A percentile compares a stretch with the other conserved stretches of the same genome.
Conservation (phyloP, 2,329 filamentous ascomycete species). For the Atkinsonella texensis region DNA sequence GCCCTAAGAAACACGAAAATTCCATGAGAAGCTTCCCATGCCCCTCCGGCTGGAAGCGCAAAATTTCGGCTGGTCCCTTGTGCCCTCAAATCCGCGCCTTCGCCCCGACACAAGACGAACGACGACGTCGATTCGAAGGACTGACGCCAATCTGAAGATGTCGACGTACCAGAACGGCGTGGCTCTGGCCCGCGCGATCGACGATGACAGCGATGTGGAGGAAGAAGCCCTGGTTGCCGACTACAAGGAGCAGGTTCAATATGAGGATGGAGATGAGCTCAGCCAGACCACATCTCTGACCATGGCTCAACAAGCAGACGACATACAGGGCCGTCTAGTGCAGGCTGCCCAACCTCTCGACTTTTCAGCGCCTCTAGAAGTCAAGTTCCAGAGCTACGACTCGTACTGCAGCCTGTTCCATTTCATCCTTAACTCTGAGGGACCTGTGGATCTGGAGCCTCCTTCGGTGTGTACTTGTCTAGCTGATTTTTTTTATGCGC, state of each 20-base stretch:
- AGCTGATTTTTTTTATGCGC: not conserved
- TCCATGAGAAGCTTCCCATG: conserved; percentile 14
- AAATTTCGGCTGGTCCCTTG: conserved; percentile 21
- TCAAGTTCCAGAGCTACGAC: conserved; percentile 98
- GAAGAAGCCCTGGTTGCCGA: conserved; percentile 93
- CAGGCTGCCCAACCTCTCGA: conserved; percentile 91
- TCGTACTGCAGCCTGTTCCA: conserved; percentile 99
- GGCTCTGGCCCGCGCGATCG: conserved; percentile 46
- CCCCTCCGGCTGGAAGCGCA: conserved; percentile 19
- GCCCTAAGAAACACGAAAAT: conserved; percentile 27
- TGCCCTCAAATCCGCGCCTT: conserved; percentile 15
- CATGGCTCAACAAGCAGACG: conserved; percentile 66
- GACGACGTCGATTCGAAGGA: not conserved
- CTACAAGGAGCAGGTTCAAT: conserved; percentile 93
- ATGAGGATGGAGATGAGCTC: conserved; percentile 73
- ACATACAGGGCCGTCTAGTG: conserved; percentile 83
- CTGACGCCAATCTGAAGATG: conserved; percentile 27
- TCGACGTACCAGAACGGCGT: conserved; percentile 50
- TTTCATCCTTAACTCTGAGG: conserved; percentile 97
- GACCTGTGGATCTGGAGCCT: conserved; percentile 93
- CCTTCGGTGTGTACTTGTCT: conserved; percentile 59
- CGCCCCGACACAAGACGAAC: conserved; percentile 12
- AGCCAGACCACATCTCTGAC: conserved; percentile 60
- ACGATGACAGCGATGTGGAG: conserved; percentile 86
- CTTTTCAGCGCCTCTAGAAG: conserved; percentile 88